Percentiles rank a stretch among this genome's conserved stretches.
phyloP scores from a whole-genome alignment of 139 green algal species.

The Tetratostichococcus sp. region DNA sequence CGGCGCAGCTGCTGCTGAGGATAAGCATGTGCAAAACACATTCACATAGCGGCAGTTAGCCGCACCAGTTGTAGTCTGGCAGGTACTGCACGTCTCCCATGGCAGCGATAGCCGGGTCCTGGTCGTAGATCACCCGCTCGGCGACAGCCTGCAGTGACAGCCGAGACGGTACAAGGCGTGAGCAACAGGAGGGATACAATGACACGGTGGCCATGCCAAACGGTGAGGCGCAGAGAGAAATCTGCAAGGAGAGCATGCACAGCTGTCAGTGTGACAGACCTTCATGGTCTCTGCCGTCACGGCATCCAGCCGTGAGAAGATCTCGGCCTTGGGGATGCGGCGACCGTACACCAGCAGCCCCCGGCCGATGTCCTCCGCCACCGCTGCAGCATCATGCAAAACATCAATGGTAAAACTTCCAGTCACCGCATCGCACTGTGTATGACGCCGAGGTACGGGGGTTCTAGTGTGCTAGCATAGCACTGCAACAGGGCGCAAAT shows the following conservation, averaged over 20 bases:
- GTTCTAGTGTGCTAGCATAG: background rate
- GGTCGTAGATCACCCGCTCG: constrained; percentile 59
- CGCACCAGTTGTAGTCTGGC: constrained; percentile 92
- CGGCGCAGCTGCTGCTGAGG: no score
- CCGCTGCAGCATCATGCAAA: constrained; percentile 33
- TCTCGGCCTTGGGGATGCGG: constrained; percentile 87
- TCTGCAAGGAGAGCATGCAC: no score
- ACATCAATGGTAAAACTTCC: no score
- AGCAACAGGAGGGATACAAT: no score
- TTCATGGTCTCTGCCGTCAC: constrained; percentile 84
- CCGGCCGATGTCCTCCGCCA: constrained; percentile 93
- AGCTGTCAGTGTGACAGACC: constrained; percentile 5
- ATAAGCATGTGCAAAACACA: background rate
- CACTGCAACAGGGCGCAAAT: background rate
- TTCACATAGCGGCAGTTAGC: no score
- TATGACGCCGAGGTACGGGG: background rate
- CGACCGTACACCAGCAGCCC: constrained; percentile 93
- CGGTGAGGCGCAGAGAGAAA: no score
- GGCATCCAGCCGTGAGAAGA: constrained; percentile 96
- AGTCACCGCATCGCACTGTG: no score
- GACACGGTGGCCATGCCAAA: no score
- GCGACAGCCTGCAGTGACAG: constrained; percentile 30
- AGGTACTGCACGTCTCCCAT: constrained; percentile 87
- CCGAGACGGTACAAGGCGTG: no score
- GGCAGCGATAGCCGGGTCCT: constrained; percentile 82